Evolutionary conservation across 2,329 filamentous ascomycete species (phyloP), one percentile per base, ranked within the genome.

Genomic region (Paecilomyces variotii): DNA sequence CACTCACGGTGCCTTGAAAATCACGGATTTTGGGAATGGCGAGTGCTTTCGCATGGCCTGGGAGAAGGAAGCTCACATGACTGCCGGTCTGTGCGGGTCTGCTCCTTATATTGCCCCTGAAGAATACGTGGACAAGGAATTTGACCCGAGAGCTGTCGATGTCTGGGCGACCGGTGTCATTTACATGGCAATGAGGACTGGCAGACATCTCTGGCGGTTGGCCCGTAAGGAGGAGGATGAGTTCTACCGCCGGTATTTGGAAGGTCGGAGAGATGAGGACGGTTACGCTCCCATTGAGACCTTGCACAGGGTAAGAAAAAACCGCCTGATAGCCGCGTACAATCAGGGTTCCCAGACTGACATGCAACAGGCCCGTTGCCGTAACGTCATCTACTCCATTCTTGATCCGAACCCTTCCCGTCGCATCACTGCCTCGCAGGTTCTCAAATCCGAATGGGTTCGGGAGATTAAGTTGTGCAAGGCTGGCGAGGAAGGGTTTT

Each of bases 21-120:
- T 99, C 64, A 97, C 94, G 28, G 94, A 99, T 73, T 99, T 99
- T 67, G 94, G 94, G 62, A 99, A 99, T 68, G 94, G 94, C 68
- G 94, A 99, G 76, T 99, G 94, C 76, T 99, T 99, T 83, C 88
- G 94, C 58, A 97, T 97, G 93, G 94, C 94, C 1, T 99, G 94
- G 94, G 94, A 99, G 75, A 94, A 91, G 57, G 92, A 97, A 74
- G 89, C 94, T 24, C 94, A 97, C 75, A 97, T 97, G 92, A 96
- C 96, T 2, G 93, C 91, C 49, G 94, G 94, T 51, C 85, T 99
- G 11, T 99, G 94, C 74, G 94, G 94, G 49, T 97, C 92, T 12
- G 94, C 93, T 25, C 94, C 94, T 0, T 99, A 99, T 71, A 99
- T 99, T 65, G 90, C 94, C 1, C 94, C 94, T 0, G 94, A 99